Conservation (phyloP, 805 yeast genomes). For the Metschnikowia colocasiae region DNA sequence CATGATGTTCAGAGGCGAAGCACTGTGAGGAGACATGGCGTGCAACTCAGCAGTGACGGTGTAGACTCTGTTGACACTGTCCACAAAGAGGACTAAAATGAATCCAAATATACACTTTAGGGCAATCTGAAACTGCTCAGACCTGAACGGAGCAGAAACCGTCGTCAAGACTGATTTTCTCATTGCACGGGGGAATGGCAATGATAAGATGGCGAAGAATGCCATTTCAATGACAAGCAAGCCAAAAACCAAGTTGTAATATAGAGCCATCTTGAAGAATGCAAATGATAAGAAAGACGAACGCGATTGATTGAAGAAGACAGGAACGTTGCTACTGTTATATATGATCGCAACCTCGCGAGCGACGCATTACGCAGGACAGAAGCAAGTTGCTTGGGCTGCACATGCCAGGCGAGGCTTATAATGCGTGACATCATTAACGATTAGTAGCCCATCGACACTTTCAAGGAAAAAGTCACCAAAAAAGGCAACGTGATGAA, state of each 20-base stretch:
- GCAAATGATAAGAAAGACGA: neutral
- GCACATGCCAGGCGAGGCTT: neutral
- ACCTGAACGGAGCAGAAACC: conserved; percentile 64
- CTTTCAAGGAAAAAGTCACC: conserved; percentile 63
- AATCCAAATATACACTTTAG: conserved; percentile 80
- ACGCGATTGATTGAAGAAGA: neutral
- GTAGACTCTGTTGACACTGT: conserved; percentile 80
- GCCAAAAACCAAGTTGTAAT: conserved; percentile 59
- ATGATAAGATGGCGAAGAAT: conserved; percentile 71
- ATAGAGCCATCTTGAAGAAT: conserved; percentile 34
- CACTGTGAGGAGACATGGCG: conserved; percentile 24
- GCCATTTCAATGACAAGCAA: conserved; percentile 74
- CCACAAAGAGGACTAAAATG: conserved; percentile 78
- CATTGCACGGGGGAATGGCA: conserved; percentile 77
- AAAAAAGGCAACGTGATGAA: conserved; percentile 70
- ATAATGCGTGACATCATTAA: neutral
- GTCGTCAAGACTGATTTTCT: conserved; percentile 65
- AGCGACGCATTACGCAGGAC: conserved; percentile 5
- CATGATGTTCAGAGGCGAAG: conserved; percentile 20
- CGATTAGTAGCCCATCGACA: conserved; percentile 29
- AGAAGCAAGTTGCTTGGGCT: neutral
- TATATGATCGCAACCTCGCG: conserved; percentile 5
- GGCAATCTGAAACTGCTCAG: conserved; percentile 69
- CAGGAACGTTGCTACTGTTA: neutral
- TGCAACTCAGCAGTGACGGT: conserved; percentile 62